A percentile compares a stretch with the other conserved stretches of the same genome.
phyloP scores from a whole-genome alignment of 2,329 filamentous ascomycete species.

The Clarireedia sp. region DNA sequence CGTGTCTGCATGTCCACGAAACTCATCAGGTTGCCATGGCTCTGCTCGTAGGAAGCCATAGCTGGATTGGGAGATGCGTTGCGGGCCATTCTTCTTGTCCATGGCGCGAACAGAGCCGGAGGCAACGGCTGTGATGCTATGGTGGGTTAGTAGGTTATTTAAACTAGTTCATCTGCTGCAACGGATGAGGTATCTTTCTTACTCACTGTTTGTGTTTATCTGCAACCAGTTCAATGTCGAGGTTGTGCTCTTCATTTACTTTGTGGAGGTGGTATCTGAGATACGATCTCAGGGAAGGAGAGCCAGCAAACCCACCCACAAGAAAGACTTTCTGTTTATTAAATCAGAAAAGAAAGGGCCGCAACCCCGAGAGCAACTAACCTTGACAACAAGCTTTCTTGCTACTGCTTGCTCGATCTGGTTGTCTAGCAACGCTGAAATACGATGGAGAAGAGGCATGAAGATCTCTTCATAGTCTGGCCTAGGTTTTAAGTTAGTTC shows the following conservation, averaged over 20 bases:
- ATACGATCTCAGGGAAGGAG: constrained; percentile 15
- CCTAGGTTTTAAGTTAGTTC: not conserved
- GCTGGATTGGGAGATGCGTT: constrained; percentile 10
- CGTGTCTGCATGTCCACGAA: constrained; percentile 3
- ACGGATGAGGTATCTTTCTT: not conserved
- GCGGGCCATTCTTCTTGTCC: constrained; percentile 17
- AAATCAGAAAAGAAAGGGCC: not conserved
- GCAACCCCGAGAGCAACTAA: not conserved
- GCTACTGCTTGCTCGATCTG: constrained; percentile 11
- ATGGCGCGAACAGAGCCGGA: constrained; percentile 16
- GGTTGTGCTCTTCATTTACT: not conserved
- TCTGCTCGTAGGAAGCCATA: constrained; percentile 16
- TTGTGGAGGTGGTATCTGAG: constrained; percentile 9
- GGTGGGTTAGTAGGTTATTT: not conserved
- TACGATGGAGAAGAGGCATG: constrained; percentile 10
- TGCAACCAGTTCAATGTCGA: constrained; percentile 8
- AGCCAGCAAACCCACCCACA: constrained; percentile 21
- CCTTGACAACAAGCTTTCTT: constrained; percentile 11
- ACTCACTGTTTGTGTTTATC: constrained; percentile 8
- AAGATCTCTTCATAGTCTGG: constrained; percentile 18
- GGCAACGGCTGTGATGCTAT: constrained; percentile 16
- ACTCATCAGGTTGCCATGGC: constrained; percentile 4
- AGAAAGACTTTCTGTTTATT: constrained; percentile 20
- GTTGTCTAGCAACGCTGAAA: constrained; percentile 3
- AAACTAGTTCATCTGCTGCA: not conserved